Base-by-base conservation (phyloP, 345 rosid genomes). In the Euclidium syriacum region DNA sequence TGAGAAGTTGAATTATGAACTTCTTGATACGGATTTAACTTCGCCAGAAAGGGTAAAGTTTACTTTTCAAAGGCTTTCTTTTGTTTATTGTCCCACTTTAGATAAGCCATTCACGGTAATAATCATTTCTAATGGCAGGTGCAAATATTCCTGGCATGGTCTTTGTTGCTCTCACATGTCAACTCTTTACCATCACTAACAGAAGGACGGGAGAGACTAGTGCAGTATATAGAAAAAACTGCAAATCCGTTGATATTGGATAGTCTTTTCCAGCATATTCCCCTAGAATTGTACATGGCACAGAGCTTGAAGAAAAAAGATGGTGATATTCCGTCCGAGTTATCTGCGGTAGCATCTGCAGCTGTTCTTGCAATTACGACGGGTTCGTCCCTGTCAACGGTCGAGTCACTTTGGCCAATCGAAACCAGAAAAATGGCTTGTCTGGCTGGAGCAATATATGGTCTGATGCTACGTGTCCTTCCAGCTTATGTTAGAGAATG, bases 401-500 rank as follows among this genome's bases (percentile, higher is more conserved):
- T 89, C 38, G 95, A 89, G 75, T 77, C 95, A 58, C 86, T 92
- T 63, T 86, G 97, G 97, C 94, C 96, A 30, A 70, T 81, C 54
- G 80, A 82, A 47, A 65, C 86, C 5, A 62, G 56, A 36, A 89
- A 79, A 59, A 62, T 89, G 84, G 87, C 98, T 52, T 62, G 78
- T 4, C 87, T 92, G 73, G 87, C 98, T 64, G 98, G 90, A 55
- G 91, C 91, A 22, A 59, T 89, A 58, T 92, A 79, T 38, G 98
- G 96, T 72, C 53, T 92, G 78, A 82, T 89, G 91, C 84, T 92
- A 43, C 73, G 83, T 41, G 77, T 89, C 75, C 87, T 92, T 68
- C 98, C 98, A 61, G 96, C 98, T 50, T 92, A 85, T 56, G 97
- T 92, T 49, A 84, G 98, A 73, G 82, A 79, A 16, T 92, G 98